phyloP scores from a whole-genome alignment of 2,329 filamentous ascomycete species.

The Claviceps lovelessii region DNA sequence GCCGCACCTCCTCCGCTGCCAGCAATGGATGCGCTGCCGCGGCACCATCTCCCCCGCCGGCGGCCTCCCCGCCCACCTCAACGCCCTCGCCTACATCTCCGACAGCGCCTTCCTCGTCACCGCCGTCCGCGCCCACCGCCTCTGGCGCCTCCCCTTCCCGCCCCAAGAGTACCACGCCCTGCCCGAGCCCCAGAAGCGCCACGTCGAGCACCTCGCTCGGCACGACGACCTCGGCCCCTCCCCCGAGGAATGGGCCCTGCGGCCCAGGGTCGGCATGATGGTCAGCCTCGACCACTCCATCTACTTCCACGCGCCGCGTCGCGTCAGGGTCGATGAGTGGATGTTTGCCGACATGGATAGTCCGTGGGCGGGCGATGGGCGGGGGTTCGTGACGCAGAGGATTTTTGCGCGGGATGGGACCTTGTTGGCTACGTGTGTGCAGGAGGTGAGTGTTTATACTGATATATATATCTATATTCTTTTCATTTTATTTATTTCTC shows the following conservation, averaged over 20 bases:
- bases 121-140: slow-evolving; percentile 61
- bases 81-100: slow-evolving; percentile 81
- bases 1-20: slow-evolving; percentile 52
- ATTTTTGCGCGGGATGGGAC: slow-evolving; percentile 59
- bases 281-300: slow-evolving; percentile 66
- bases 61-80: slow-evolving; percentile 67
- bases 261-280: slow-evolving; percentile 57
- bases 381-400: slow-evolving; percentile 61
- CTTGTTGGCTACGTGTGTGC: slow-evolving; percentile 63
- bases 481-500: background rate
- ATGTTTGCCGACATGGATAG: slow-evolving; percentile 69
- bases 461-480: background rate
- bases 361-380: slow-evolving; percentile 65
- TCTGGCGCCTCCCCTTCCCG: slow-evolving; percentile 56
- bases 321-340: slow-evolving; percentile 54
- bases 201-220: slow-evolving; percentile 19
- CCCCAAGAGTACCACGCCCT: slow-evolving; percentile 39
- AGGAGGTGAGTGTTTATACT: slow-evolving; percentile 43
- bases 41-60: slow-evolving; percentile 60
- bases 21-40: slow-evolving; percentile 60
- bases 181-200: slow-evolving; percentile 24
- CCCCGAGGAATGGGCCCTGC: slow-evolving; percentile 29
- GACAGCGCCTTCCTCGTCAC: slow-evolving; percentile 92
- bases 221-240: slow-evolving; percentile 26
- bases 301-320: slow-evolving; percentile 49